phyloP scores from a whole-genome alignment of 139 green algal species.

The Chlorella vulgaris region DNA sequence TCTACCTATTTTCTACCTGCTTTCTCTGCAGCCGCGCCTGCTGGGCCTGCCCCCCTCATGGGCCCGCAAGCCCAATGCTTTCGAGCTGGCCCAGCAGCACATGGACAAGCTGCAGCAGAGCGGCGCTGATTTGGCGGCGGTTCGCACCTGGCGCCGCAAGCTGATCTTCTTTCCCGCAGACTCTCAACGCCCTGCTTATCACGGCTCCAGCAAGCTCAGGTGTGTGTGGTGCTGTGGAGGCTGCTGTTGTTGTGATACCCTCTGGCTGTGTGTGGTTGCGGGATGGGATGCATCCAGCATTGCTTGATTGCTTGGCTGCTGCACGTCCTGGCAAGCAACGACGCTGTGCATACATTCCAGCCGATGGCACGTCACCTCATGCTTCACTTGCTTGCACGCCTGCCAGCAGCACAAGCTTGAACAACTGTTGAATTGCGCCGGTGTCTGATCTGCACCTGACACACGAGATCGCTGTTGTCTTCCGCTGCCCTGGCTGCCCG shows the following conservation, averaged over 20 bases:
- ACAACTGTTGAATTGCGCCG: no score
- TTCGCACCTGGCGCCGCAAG: conserved; percentile 68
- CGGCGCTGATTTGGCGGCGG: neutral
- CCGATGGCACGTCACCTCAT: no score
- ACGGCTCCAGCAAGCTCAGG: conserved; percentile 53
- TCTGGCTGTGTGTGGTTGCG: neutral
- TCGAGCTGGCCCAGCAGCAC: neutral
- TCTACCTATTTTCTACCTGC: neutral
- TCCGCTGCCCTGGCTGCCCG: neutral
- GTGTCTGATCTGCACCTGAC: no score
- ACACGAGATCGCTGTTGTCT: no score
- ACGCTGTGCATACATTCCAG: no score
- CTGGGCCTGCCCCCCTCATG: conserved; percentile 67
- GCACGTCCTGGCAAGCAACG: no score
- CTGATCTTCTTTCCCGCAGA: conserved; percentile 48
- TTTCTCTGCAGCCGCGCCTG: neutral
- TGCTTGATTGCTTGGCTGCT: no score
- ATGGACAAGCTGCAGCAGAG: conserved; percentile 17
- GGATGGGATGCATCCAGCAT: no score
- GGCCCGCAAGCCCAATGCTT: conserved; percentile 40
- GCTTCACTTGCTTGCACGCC: neutral
- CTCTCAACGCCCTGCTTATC: conserved; percentile 61
- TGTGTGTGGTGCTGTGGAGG: neutral
- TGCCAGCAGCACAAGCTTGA: no score
- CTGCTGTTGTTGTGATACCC: neutral